These are phyloP conservation scores for Brassica carinata DNA, from an alignment of 345 rosid species.

Conservation along the genomic window DNA sequence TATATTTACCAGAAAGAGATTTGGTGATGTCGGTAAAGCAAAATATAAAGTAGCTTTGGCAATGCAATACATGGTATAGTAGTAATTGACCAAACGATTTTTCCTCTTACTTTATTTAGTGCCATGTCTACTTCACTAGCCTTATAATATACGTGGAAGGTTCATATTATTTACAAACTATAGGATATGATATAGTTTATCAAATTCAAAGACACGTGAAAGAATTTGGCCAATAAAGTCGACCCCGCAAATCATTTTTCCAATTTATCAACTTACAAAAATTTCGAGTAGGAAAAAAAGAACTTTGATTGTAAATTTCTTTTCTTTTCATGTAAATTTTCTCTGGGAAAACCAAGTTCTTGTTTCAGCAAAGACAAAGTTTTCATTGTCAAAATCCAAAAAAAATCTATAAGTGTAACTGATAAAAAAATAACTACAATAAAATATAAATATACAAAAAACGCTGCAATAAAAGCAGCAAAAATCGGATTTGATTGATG, in stretches of 20 bases:
- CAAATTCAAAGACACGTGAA: conserved; percentile 39
- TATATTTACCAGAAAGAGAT: conserved; percentile 26
- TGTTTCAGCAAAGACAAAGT: not conserved
- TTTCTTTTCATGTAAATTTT: not conserved
- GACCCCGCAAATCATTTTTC: conserved; percentile 12
- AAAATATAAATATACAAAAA: not conserved
- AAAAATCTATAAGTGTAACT: not conserved
- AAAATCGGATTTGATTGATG: not conserved
- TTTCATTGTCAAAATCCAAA: not conserved
- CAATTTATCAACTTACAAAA: conserved; percentile 23
- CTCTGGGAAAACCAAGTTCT: not conserved
- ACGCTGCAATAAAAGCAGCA: not conserved
- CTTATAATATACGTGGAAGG: conserved; percentile 18
- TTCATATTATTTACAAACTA: conserved; percentile 16
- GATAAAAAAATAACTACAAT: not conserved
- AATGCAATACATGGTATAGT: conserved; percentile 23
- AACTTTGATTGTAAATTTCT: not conserved
- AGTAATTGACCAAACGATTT: conserved; percentile 29
- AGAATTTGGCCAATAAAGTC: conserved; percentile 27
- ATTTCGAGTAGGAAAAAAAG: conserved; percentile 17
- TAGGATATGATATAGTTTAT: conserved; percentile 1
- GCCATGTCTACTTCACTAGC: conserved; percentile 27
- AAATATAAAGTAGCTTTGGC: conserved; percentile 17
- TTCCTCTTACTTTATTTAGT: conserved; percentile 20
- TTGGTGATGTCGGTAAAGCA: conserved; percentile 11